A percentile compares a stretch with the other conserved stretches of the same genome.
These are phyloP conservation scores for Colletotrichum godetiae DNA, from an alignment of 2,329 filamentous ascomycete genomes.

Conservation along the genomic window DNA sequence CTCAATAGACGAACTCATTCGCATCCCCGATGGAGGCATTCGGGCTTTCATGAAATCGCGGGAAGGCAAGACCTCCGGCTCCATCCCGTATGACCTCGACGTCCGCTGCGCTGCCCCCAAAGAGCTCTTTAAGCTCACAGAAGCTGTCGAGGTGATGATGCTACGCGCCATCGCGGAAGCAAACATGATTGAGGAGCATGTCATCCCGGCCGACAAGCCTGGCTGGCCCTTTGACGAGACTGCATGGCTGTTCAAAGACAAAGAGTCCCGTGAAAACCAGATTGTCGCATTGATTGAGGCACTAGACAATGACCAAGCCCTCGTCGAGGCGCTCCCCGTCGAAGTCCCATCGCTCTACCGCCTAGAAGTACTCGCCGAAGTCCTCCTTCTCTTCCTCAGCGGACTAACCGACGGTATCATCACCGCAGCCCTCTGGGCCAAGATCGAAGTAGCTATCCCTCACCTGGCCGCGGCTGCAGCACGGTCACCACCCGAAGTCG, in stretches of 20 bases:
- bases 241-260: slow-evolving; percentile 44
- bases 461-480: slow-evolving; percentile 49
- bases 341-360: slow-evolving; percentile 73
- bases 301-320: slow-evolving; percentile 75
- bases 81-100: slow-evolving; percentile 66
- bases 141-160: slow-evolving; percentile 73
- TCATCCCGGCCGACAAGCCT: slow-evolving; percentile 60
- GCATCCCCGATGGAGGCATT: slow-evolving; percentile 84
- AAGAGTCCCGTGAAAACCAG: slow-evolving; percentile 42
- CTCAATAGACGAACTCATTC: slow-evolving; percentile 88
- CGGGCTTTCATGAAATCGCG: slow-evolving; percentile 59
- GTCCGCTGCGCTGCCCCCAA: slow-evolving; percentile 85
- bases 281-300: slow-evolving; percentile 66
- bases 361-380: slow-evolving; percentile 80
- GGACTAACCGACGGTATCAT: slow-evolving; percentile 85
- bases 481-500: slow-evolving; percentile 38
- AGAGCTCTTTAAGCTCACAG: slow-evolving; percentile 90
- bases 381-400: slow-evolving; percentile 78
- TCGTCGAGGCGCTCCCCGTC: slow-evolving; percentile 71
- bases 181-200: slow-evolving; percentile 68
- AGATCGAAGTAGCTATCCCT: slow-evolving; percentile 69
- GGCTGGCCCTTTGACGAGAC: slow-evolving; percentile 71
- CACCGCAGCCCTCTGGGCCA: slow-evolving; percentile 75
- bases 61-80: slow-evolving; percentile 51
- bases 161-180: slow-evolving; percentile 70